phyloP scores from a whole-genome alignment of 805 yeast species.

The Candida piceae region DNA sequence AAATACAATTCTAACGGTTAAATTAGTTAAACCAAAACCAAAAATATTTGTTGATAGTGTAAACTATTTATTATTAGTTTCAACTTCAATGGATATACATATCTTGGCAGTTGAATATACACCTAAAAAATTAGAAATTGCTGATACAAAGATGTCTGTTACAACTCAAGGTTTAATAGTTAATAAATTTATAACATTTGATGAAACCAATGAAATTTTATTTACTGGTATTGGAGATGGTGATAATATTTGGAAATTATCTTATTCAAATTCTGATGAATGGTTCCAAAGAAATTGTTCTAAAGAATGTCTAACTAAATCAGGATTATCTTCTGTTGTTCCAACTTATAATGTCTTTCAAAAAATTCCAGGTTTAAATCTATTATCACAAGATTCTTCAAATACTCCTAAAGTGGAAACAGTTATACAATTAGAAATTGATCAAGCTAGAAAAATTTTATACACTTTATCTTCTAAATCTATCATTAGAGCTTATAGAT shows the following conservation, averaged over 20 bases:
- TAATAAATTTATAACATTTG: conserved; percentile 53
- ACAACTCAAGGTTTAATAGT: conserved; percentile 75
- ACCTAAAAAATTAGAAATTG: conserved; percentile 54
- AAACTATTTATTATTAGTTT: conserved; percentile 63
- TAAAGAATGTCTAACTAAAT: conserved; percentile 77
- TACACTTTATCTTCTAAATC: conserved; percentile 83
- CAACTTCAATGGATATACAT: conserved; percentile 77
- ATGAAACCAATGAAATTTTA: conserved; percentile 70
- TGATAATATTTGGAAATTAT: conserved; percentile 78
- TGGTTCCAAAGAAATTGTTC: conserved; percentile 84
- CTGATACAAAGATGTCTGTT: conserved; percentile 78
- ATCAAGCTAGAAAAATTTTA: conserved; percentile 68
- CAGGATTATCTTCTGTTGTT: conserved; percentile 47
- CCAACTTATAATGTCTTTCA: conserved; percentile 31
- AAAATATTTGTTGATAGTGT: conserved; percentile 78
- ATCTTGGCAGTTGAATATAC: conserved; percentile 64
- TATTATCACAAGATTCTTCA: conserved; percentile 19
- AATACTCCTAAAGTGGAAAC: conserved; percentile 42
- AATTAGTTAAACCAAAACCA: conserved; percentile 74
- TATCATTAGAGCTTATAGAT: conserved; percentile 70
- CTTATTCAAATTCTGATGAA: conserved; percentile 74
- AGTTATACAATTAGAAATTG: conserved; percentile 62
- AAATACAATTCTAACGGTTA: conserved; percentile 71
- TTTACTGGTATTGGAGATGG: conserved; percentile 81
- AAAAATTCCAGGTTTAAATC: conserved; percentile 26